A percentile compares a stretch with the other conserved stretches of the same genome.
phyloP scores from a whole-genome alignment of 805 yeast genomes.

The Pichia eremophila region DNA sequence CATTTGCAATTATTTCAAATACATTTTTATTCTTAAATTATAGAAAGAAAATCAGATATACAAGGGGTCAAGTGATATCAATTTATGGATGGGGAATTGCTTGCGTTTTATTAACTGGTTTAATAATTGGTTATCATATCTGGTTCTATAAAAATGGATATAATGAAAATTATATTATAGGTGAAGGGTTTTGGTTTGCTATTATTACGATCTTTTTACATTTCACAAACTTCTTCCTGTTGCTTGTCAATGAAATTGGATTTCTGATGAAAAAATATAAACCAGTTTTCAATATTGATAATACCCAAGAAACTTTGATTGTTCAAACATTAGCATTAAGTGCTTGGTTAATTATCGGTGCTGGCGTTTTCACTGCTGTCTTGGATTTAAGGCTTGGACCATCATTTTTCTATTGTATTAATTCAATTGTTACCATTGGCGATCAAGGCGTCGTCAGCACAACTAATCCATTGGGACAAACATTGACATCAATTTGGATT shows the following conservation, averaged over 20 bases:
- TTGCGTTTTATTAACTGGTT: conserved; percentile 39
- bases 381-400: conserved; percentile 47
- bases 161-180: conserved; percentile 18
- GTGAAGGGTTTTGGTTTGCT: conserved; percentile 78
- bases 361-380: conserved; percentile 43
- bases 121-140: conserved; percentile 29
- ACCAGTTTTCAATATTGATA: conserved; percentile 56
- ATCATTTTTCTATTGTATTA: conserved; percentile 64
- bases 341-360: conserved; percentile 66
- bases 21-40: conserved; percentile 62
- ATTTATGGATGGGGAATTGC: conserved; percentile 60
- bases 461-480: conserved; percentile 39
- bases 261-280: conserved; percentile 51
- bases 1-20: conserved; percentile 60
- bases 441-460: conserved; percentile 63
- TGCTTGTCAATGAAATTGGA: conserved; percentile 55
- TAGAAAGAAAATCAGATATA: conserved; percentile 46
- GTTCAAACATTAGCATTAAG: conserved; percentile 55
- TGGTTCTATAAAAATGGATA: conserved; percentile 14
- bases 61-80: conserved; percentile 52
- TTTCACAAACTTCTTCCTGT: conserved; percentile 42
- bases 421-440: conserved; percentile 72
- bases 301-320: conserved; percentile 66
- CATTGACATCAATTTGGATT: conserved; percentile 53
- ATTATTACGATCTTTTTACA: conserved; percentile 56